A percentile compares a stretch with the other conserved stretches of the same genome.
These are phyloP conservation scores for Fagopyrum homotropicum DNA, from an alignment of 148 eudicot species.

Conservation along the genomic window DNA sequence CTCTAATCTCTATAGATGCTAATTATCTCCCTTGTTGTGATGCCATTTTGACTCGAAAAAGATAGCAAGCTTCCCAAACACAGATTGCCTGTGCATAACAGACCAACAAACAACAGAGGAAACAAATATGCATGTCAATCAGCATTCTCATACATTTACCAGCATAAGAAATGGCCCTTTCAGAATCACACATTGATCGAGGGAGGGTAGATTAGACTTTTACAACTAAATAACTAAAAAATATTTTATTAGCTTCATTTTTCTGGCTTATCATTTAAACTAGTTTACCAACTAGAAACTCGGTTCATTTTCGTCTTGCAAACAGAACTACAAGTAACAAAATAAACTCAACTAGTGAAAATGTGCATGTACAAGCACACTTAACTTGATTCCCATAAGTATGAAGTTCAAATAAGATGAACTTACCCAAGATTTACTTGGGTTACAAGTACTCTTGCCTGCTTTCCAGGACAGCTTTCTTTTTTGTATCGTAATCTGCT, in stretches of 20 bases:
- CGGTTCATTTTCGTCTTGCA: no score
- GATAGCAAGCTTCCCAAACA: background rate
- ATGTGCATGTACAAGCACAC: no score
- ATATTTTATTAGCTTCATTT: no score
- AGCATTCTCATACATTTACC: background rate
- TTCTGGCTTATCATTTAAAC: no score
- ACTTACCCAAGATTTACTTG: conserved; percentile 18
- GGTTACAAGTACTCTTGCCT: conserved; percentile 37
- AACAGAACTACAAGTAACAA: no score
- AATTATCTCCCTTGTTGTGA: background rate
- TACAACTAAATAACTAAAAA: no score
- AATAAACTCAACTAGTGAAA: no score
- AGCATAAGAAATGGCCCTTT: background rate
- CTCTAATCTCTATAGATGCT: background rate
- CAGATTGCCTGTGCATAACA: background rate
- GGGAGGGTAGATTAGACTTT: no score
- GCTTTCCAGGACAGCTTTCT: conserved; percentile 64
- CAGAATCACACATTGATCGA: background rate
- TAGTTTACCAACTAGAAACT: no score
- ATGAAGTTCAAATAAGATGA: background rate
- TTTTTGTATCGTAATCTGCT: conserved; percentile 63
- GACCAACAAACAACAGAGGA: background rate
- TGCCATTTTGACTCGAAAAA: background rate
- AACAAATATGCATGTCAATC: background rate
- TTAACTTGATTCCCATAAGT: no score